A percentile compares a stretch with the other conserved stretches of the same genome.
Conservation (phyloP, 768 basidiomycete genomes). For the Auricularia heimuer region DNA sequence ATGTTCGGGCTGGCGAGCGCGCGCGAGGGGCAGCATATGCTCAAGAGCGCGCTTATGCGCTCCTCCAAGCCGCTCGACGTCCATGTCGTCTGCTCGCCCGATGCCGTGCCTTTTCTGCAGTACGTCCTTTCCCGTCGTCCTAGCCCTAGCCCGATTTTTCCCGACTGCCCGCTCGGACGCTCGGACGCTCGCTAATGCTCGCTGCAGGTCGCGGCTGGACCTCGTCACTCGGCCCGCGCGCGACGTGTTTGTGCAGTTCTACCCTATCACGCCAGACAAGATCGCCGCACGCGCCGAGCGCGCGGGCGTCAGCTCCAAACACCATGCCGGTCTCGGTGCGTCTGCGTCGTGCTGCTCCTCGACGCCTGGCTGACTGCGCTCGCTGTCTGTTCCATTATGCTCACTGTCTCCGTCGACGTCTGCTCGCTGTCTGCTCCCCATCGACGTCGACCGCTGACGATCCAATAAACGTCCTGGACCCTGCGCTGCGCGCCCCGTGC, state of each 20-base stretch:
- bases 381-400: not conserved
- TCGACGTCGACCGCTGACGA: no score
- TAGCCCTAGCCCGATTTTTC: no score
- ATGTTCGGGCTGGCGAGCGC: not conserved
- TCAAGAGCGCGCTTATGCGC: not conserved
- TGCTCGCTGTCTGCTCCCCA: not conserved
- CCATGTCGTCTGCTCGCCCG: not conserved
- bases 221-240: constrained; percentile 30
- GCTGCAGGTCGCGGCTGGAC: constrained; percentile 19
- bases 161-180: not conserved
- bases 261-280: constrained; percentile 22
- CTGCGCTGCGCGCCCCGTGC: no score
- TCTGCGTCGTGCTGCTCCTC: not conserved
- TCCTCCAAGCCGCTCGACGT: not conserved
- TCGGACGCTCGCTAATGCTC: not conserved
- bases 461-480: no score
- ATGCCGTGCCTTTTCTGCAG: not conserved
- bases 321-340: not conserved
- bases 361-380: not conserved
- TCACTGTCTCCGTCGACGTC: not conserved
- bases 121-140: not conserved
- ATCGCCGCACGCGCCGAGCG: constrained; percentile 3
- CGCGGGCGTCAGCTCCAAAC: not conserved
- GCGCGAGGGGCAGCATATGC: not conserved
- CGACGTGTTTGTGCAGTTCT: constrained; percentile 32